Percentiles rank a stretch among this genome's conserved stretches.
Evolutionary conservation across 352 stramenopile genomes (phyloP).

Genomic region (Phytophthora cryptogea): DNA sequence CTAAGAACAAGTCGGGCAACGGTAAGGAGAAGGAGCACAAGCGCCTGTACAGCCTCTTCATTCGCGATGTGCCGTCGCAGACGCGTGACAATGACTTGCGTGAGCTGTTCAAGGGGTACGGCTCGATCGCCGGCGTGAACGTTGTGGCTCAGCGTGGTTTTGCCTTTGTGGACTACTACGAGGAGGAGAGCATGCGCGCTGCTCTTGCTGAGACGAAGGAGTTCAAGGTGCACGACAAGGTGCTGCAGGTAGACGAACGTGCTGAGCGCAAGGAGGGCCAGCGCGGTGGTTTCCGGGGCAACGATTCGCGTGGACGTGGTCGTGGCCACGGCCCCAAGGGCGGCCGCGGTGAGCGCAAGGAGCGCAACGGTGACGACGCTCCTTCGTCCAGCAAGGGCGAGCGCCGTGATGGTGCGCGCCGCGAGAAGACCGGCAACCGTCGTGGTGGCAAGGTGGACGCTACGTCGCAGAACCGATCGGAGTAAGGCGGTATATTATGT

Average conservation of each 20-base stretch:
- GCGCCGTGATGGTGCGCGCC: constrained; percentile 47
- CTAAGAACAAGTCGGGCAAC: constrained; percentile 58
- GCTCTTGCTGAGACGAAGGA: constrained; percentile 64
- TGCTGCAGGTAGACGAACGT: constrained; percentile 75
- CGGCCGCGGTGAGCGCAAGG: constrained; percentile 70
- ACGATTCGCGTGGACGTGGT: constrained; percentile 52
- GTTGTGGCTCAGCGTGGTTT: constrained; percentile 61
- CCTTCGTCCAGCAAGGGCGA: constrained; percentile 34
- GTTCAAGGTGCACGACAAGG: constrained; percentile 80
- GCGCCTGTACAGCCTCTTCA: constrained; percentile 71
- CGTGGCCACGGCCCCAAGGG: constrained; percentile 51
- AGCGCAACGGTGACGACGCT: constrained; percentile 63
- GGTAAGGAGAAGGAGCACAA: constrained; percentile 42
- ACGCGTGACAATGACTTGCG: constrained; percentile 77
- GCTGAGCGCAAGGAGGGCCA: constrained; percentile 74
- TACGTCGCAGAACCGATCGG: constrained; percentile 42
- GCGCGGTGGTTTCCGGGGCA: constrained; percentile 57
- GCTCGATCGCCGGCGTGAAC: constrained; percentile 73
- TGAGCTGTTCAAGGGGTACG: constrained; percentile 82
- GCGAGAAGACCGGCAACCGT: constrained; percentile 64
- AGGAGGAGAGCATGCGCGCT: constrained; percentile 78
- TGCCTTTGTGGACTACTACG: constrained; percentile 86
- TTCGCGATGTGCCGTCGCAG: constrained; percentile 74
- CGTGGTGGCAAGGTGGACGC: constrained; percentile 71
- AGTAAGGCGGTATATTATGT: constrained; percentile 52